phyloP scores from a whole-genome alignment of 2,329 filamentous ascomycete genomes.

The Ophiostoma australiae region DNA sequence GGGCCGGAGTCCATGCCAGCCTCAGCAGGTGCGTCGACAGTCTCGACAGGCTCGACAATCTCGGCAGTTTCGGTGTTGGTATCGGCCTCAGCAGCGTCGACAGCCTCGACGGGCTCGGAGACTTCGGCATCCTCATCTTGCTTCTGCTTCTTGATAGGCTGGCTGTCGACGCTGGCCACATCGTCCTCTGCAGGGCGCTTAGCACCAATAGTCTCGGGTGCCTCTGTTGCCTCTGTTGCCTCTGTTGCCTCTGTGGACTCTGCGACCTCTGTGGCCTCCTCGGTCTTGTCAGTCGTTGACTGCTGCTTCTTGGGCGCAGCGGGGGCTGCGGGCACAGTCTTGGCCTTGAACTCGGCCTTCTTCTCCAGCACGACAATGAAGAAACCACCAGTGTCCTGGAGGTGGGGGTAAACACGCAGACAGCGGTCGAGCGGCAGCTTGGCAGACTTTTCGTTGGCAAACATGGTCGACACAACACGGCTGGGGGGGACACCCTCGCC shows the following conservation, averaged over 20 bases:
- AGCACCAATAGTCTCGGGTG: slow-evolving; percentile 25
- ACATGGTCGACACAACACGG: slow-evolving; percentile 76
- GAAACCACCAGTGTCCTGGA: slow-evolving; percentile 95
- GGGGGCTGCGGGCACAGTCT: slow-evolving; percentile 38
- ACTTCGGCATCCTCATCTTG: slow-evolving; percentile 24
- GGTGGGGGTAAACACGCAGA: slow-evolving; percentile 89
- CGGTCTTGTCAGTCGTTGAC: slow-evolving; percentile 28
- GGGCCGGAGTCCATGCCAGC: slow-evolving; percentile 17
- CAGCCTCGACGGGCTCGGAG: slow-evolving; percentile 23
- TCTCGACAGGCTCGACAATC: slow-evolving; percentile 4
- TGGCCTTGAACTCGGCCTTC: slow-evolving; percentile 75
- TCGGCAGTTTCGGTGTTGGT: slow-evolving; percentile 22
- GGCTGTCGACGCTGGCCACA: slow-evolving; percentile 27
- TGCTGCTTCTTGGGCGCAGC: slow-evolving; percentile 35
- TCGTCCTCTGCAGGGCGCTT: slow-evolving; percentile 37
- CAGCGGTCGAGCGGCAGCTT: slow-evolving; percentile 78
- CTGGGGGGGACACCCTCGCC: slow-evolving; percentile 51
- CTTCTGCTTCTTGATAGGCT: slow-evolving; percentile 42
- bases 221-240: background rate
- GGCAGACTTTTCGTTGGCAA: slow-evolving; percentile 57
- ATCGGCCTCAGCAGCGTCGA: slow-evolving; percentile 23
- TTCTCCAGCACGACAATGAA: slow-evolving; percentile 97
- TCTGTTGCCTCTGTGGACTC: background rate
- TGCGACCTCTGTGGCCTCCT: background rate
- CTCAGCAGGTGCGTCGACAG: background rate